Evolutionary conservation across 345 rosid species (phyloP), one percentile per base, ranked within the genome.

Genomic region (Populus simonii): DNA sequence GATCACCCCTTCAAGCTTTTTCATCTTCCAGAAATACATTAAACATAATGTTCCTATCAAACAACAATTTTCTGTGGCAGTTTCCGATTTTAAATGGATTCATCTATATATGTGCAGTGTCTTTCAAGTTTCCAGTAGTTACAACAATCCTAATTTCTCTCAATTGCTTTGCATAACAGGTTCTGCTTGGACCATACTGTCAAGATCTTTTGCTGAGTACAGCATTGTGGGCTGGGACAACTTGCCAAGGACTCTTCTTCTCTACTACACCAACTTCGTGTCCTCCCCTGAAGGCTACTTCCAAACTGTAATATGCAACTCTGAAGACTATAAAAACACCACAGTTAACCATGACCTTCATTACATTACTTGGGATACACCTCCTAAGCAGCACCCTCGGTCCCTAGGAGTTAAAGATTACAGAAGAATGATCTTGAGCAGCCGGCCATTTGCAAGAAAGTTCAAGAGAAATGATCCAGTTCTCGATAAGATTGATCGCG

Each of bases 261-360:
- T 95, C 27, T 95, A 93, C 84, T 95, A 93, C 86, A 80, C 98
- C 39, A 95, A 95, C 79, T 93, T 93, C 3, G 93, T 95, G 17
- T 95, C 97, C 67, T 87, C 99, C 0, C 98, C 97, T 0, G 99
- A 95, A 80, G 96, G 96, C 29, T 95, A 95, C 87, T 95, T 95
- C 79, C 99, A 95, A 80, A 95, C 98, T 3, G 83, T 95, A 16
- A 79, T 88, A 62, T 95, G 98, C 93, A 95, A 95, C 91, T 92
- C 97, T 8, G 83, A 87, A 25, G 91, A 86, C 74, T 91, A 84
- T 87, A 90, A 65, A 79, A 95, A 90, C 91, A 90, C 97, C 5
- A 91, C 98, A 0, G 94, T 85, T 39, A 95, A 95, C 87, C 93
- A 92, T 36, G 98, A 92, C 76, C 94, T 95, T 61, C 99, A 92